Conservation (phyloP, 371 early-diverging fungal genomes). For the Syncephalastrum racemosum region DNA sequence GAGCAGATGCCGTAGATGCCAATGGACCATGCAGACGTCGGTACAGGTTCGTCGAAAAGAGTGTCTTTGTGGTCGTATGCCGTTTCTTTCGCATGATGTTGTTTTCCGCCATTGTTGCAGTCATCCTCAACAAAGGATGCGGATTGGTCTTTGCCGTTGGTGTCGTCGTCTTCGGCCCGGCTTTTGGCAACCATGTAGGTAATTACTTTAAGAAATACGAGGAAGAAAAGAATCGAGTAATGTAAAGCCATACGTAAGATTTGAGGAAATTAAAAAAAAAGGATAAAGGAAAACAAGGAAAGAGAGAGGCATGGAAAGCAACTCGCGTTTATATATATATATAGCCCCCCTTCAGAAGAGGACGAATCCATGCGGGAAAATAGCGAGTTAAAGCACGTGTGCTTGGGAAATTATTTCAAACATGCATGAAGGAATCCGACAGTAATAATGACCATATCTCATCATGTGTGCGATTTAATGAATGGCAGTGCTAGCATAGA, state of each 20-base stretch:
- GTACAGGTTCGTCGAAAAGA: background rate
- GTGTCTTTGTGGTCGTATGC: no score
- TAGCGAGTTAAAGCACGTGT: no score
- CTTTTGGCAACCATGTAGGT: slow-evolving; percentile 12
- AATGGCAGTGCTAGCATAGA: no score
- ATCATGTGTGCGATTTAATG: no score
- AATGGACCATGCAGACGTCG: slow-evolving; percentile 8
- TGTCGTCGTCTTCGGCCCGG: slow-evolving; percentile 11
- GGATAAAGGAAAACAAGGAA: background rate
- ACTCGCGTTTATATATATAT: no score
- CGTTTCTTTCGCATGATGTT: background rate
- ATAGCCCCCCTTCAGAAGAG: background rate
- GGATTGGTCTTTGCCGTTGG: slow-evolving; percentile 1
- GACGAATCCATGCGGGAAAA: slow-evolving; percentile 1
- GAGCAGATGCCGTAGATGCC: slow-evolving; percentile 3
- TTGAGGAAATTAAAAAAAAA: background rate
- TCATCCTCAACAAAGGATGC: background rate
- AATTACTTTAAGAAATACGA: slow-evolving; percentile 16
- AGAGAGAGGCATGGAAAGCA: background rate
- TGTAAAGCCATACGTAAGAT: slow-evolving; percentile 14
- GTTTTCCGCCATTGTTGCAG: background rate
- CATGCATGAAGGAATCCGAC: no score
- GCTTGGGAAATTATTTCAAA: no score
- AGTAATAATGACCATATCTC: no score
- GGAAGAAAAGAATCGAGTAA: slow-evolving; percentile 16